Base-by-base conservation (phyloP, 306 rosid genomes). In the Prunus fruticosa region DNA sequence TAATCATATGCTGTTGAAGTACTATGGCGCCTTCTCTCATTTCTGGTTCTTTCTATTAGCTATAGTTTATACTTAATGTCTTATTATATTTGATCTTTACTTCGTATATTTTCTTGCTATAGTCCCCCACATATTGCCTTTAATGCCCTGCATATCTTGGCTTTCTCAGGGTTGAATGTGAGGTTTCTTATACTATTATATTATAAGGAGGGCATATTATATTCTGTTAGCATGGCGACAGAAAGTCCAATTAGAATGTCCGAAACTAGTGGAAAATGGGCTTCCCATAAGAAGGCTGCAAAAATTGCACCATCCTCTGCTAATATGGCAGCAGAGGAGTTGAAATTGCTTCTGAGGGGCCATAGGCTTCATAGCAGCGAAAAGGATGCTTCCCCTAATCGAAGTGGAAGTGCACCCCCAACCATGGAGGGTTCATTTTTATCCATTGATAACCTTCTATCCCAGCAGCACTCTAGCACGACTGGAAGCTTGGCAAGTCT, bases 381-480 rank as follows among this genome's bases (percentile, higher is more conserved):
- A 62, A 86, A 74, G 68, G 90, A 90, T 73, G 87, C 27, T 25
- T 76, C 84, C n/a, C 92, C 96, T 71, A 84, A 83, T 71, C 87
- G 96, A 50, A 90, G 96, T 83, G 96, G 92, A 67, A 90, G 96
- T 75, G 96, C 96, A 62, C 96, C 96, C 77, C 96, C 96, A 52
- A 88, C 87, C 80, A 90, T 90, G 84, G 96, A 88, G 76, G 92
- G 96, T 38, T 90, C 96, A 6, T 81, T 90, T 84, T 69, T 86
- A 32, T 88, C 94, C 72, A 82, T 86, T 34, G 77, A 86, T 71
- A 86, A 82, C 71, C 75, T 86, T 11, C 61, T 90, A 57, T 80
- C 87, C 76, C 90, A 73, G 77, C 88, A 83, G 82, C 81, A 78
- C 81, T 56, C 72, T 18, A 43, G 73, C 76, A 60, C 73, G n/a